Evolutionary conservation across 805 yeast species (phyloP), one percentile per base, ranked within the genome.

Genomic region (Jamesozyma hellenica): DNA sequence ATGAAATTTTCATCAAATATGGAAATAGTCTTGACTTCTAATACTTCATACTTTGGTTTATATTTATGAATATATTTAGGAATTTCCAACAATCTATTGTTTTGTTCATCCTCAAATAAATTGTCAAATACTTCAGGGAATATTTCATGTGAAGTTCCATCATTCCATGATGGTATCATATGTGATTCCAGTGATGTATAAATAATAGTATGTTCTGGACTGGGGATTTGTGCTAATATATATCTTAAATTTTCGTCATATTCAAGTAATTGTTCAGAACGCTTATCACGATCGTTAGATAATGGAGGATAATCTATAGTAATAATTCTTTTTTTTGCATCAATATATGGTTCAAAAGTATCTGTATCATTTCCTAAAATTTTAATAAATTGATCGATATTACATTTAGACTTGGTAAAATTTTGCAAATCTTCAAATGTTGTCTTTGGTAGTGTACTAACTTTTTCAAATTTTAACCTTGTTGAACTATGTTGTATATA

Each of bases 131-230:
- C 9, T 15, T 35, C 39, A 13, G 39, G 36, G 23, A 40, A 40
- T 16, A 40, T 32, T 18, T 32, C 34, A 29, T 28, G 16, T 3
- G 21, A 9, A 11, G 27, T 10, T 6, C 16, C 15, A 21, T 23
- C 21, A n/a, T 53, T 50, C 2, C 49, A 45, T 2, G 41, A 42
- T 2, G 42, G 36, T 7, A 32, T 36, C 4, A 7, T 19, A 18
- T 25, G 29, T 3, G 64, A 56, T 3, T 53, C 49, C 10, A 57
- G 34, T 0, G 79, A 67, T 0, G 87, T 75, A 42, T 77, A 65
- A 2, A 85, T 56, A 2, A 87, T 61, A 2, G 86, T 66, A 40
- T 70, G 71, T 43, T 74, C 72, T 0, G 95, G 95, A 0, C 88
- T 69, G 1, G 96, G 95, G 11, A 82, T 57, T 40, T 74, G 75